Evolutionary conservation across 495 filamentous ascomycete species (phyloP).

Genomic region (Apodospora peruviana): DNA sequence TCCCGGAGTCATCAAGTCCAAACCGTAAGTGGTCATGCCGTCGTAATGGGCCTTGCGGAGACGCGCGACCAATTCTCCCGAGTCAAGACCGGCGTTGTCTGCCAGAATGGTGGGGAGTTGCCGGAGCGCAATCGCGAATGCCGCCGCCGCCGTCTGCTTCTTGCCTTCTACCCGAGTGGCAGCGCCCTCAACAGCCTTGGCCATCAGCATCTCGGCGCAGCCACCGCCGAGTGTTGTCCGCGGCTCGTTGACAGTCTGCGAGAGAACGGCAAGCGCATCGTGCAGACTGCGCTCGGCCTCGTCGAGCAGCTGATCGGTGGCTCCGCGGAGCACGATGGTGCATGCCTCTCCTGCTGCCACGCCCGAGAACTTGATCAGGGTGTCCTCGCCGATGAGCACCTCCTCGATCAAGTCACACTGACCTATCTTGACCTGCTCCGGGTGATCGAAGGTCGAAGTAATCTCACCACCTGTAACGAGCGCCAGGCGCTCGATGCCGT

Average conservation of each 20-base stretch:
- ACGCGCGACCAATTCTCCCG: constrained; percentile 85
- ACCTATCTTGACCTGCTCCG: constrained; percentile 91
- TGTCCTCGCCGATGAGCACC: constrained; percentile 96
- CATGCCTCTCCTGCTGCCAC: constrained; percentile 92
- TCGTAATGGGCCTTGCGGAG: constrained; percentile 90
- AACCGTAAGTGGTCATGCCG: constrained; percentile 82
- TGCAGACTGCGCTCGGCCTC: constrained; percentile 95
- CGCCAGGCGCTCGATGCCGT: constrained; percentile 91
- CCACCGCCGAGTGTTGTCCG: constrained; percentile 91
- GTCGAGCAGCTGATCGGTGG: constrained; percentile 92
- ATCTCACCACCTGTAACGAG: constrained; percentile 97
- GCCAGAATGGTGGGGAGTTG: constrained; percentile 95
- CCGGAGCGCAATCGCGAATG: constrained; percentile 81
- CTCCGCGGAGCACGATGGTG: constrained; percentile 93
- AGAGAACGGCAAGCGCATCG: constrained; percentile 93
- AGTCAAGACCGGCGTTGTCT: constrained; percentile 95
- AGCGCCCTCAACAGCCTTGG: constrained; percentile 91
- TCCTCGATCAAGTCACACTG: constrained; percentile 96
- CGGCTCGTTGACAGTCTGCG: constrained; percentile 92
- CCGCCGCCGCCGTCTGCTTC: constrained; percentile 87
- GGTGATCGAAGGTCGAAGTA: constrained; percentile 95
- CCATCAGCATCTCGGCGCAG: constrained; percentile 98
- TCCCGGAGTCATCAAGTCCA: constrained; percentile 84
- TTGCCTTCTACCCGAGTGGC: constrained; percentile 94
- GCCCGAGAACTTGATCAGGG: constrained; percentile 93